Conservation (phyloP, 2,329 filamentous ascomycete genomes). For the Diaporthe capsici region DNA sequence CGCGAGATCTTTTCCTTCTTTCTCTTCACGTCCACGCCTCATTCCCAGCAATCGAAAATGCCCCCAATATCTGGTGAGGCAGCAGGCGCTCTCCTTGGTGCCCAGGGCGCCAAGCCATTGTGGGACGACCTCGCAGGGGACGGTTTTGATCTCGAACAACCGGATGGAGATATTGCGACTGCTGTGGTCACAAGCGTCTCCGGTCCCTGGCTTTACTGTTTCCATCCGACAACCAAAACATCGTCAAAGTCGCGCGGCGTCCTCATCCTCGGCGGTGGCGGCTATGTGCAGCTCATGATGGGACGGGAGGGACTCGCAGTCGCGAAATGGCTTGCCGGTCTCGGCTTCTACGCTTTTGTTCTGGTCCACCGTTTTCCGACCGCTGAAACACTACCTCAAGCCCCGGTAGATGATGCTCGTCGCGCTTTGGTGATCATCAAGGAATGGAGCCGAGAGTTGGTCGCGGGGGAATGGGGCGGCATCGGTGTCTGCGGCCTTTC, state of each 20-base stretch:
- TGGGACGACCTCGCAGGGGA: neutral
- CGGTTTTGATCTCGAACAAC: slow-evolving; percentile 1
- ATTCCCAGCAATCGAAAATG: neutral
- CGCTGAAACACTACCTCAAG: neutral
- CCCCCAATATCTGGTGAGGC: neutral
- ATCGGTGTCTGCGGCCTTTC: slow-evolving; percentile 6
- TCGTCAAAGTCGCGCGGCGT: neutral
- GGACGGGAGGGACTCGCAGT: neutral
- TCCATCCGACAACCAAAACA: neutral
- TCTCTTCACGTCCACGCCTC: neutral
- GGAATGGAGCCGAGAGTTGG: neutral
- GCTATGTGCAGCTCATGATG: slow-evolving; percentile 17
- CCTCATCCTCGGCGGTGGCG: neutral
- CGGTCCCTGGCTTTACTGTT: slow-evolving; percentile 4
- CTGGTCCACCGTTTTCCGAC: slow-evolving; percentile 6
- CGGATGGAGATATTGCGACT: neutral
- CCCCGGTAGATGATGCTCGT: neutral
- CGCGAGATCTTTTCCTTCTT: neutral
- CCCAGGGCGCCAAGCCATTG: slow-evolving; percentile 2
- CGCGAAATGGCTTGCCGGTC: slow-evolving; percentile 6
- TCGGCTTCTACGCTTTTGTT: slow-evolving; percentile 11
- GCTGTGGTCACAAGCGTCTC: slow-evolving; percentile 8
- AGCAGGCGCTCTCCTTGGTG: neutral
- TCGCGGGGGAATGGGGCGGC: neutral
- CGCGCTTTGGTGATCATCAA: neutral